Evolutionary conservation across 2,329 filamentous ascomycete species (phyloP), one percentile per base, ranked within the genome.

Genomic region (Beauveria australis): DNA sequence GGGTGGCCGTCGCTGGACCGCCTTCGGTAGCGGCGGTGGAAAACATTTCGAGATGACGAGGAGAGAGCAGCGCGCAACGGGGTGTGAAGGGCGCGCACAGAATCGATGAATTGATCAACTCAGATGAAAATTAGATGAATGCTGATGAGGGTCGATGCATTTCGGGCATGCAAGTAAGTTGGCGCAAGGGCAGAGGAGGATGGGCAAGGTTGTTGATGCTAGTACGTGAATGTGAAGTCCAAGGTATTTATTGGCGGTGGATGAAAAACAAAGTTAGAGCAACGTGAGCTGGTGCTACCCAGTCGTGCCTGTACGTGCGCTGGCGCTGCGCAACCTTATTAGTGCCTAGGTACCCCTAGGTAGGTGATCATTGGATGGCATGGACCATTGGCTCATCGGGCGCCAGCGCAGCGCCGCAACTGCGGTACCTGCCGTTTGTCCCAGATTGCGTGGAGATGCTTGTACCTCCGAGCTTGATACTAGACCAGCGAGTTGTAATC

Each of bases 1-100:
- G 79, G 59, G 82, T 84, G 57, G 81, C 79, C 64, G 77, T 81
- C 66, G 80, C 79, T 33, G 82, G 78, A 66, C 80, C 79, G 67
- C 78, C 78, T 65, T 80, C 77, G 65, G 76, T 76, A 63, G 75
- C 70, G 52, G 81, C 75, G 52, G 83, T 78, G 59, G 83, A 84
- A 73, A 88, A 88, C 85, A 88, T 87, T 71, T 69, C 64, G 65
- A 47, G 22, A 30, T 30, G 28, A 30, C 22, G 54, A 18, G 47
- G 62, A 22, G 43, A 44, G 58, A 22, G 63, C 49, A 43, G 60
- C 53, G 63, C 48, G 44, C 49, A 26, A 43, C 46, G 52, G 22
- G 37, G 6, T 1, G 28, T 48, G 6, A 40, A 52, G 53, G 30
- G 43, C 33, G 33, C 33, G 55, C 41, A 43, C 49, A 53, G 48